Base-by-base conservation (phyloP, 139 green algal species). In the Raphidocelis subcapitata region DNA sequence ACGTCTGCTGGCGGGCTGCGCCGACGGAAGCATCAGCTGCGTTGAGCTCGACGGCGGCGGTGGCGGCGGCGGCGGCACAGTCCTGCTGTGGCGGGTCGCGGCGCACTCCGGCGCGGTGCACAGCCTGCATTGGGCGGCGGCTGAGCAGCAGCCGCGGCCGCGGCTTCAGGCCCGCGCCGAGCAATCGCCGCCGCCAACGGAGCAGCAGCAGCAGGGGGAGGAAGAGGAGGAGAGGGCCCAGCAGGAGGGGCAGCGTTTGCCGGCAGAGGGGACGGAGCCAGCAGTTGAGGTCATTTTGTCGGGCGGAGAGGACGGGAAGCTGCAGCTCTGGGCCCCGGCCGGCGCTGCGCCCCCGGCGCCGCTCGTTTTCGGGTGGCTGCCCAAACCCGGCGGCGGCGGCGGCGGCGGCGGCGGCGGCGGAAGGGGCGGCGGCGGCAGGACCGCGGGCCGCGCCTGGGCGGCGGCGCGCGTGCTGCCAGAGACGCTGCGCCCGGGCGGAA, bases 101-200 rank as follows among this genome's bases (percentile, higher is more conserved):
- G 69, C 57, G 41, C 69, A 75, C 46, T 23, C 29, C 26, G 37
- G 55, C 28, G 36, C 69, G 35, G 69, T 75, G 41, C 69, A 75
- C 12, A 61, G 56, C 18, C 3, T 75, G 36, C 28, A 54, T 1
- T 75, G 69, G 67, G 24, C 57, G 69, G 20, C 28, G 2, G 8
- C 36, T 33, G 28, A 61, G 24, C n/a, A 71, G 65, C 5, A 44
- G 65, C 46, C n/a, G 26, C 1, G 21, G 37, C 23, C 8, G 21
- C 24, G 21, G 0, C 20, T n/a, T 32, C 32, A 23, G 8, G n/a
- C 67, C n/a, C 2, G 51, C 52, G 36, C 24, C 52, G n/a, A 26
- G 49, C 20, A 21, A 64, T 12, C 70, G 69, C 32, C 60, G 69
- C 44, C 47, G 63, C 36, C 32, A 66, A 10, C n/a, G 36, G 41